A percentile compares a stretch with the other conserved stretches of the same genome.
These are phyloP conservation scores for Ilyonectria destructans DNA, from an alignment of 2,329 filamentous ascomycete species.

Conservation along the genomic window DNA sequence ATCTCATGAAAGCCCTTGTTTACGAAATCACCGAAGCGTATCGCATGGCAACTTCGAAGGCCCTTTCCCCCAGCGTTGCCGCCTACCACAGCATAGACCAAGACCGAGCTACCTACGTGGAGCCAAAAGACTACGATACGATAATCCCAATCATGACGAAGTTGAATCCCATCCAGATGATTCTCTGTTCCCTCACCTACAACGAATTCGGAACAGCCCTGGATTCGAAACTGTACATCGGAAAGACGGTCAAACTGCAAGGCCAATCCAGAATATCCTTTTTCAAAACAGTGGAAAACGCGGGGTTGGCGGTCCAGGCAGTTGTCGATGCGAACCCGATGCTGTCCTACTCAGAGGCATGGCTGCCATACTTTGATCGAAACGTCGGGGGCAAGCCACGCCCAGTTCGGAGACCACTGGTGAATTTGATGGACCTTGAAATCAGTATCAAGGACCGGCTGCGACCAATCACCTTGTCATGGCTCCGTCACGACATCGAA, in stretches of 20 bases:
- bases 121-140: constrained; percentile 48
- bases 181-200: constrained; percentile 58
- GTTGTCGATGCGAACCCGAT: constrained; percentile 26
- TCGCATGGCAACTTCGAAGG: constrained; percentile 6
- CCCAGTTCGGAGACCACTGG: constrained; percentile 31
- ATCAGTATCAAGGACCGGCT: constrained; percentile 41
- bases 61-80: neutral
- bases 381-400: neutral
- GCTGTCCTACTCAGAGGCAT: constrained; percentile 15
- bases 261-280: constrained; percentile 12
- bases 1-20: constrained; percentile 45
- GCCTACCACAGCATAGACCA: constrained; percentile 48
- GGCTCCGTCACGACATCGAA: constrained; percentile 52
- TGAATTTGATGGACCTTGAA: constrained; percentile 45
- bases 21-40: constrained; percentile 39
- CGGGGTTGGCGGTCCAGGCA: constrained; percentile 27
- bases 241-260: constrained; percentile 10
- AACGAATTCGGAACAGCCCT: constrained; percentile 42
- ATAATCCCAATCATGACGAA: constrained; percentile 24
- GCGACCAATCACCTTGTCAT: constrained; percentile 42
- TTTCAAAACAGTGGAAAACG: constrained; percentile 13
- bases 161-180: constrained; percentile 39
- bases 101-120: constrained; percentile 58
- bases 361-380: constrained; percentile 25
- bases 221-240: constrained; percentile 32